These are phyloP conservation scores for Aspergillus brunneoviolaceus DNA, from an alignment of 2,329 filamentous ascomycete species.

Conservation along the genomic window DNA sequence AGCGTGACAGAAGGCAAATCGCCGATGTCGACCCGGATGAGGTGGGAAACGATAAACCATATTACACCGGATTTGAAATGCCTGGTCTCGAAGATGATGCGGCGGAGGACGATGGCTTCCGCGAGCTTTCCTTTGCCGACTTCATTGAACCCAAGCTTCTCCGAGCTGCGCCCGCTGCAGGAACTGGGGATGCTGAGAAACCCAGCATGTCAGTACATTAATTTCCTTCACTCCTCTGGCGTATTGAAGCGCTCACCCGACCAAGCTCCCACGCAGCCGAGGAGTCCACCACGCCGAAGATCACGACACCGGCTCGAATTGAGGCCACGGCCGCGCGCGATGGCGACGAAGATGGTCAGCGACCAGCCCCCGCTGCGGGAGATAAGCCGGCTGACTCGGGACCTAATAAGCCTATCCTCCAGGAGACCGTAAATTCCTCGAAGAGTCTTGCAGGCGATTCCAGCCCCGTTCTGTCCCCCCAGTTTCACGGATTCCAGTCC, in stretches of 20 bases:
- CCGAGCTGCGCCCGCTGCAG: slow-evolving; percentile 40
- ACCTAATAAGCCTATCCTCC: not conserved
- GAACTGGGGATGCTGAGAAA: slow-evolving; percentile 29
- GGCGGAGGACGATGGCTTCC: slow-evolving; percentile 58
- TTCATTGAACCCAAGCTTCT: slow-evolving; percentile 69
- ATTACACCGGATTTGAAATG: slow-evolving; percentile 77
- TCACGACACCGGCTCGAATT: slow-evolving; percentile 13
- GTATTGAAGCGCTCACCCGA: slow-evolving; percentile 29
- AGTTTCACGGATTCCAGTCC: slow-evolving; percentile 22
- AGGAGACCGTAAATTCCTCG: not conserved
- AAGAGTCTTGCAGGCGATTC: not conserved
- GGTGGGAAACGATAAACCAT: slow-evolving; percentile 64
- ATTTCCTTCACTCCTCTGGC: slow-evolving; percentile 23
- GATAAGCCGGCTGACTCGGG: not conserved
- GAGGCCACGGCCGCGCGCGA: slow-evolving; percentile 1
- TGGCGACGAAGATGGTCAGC: slow-evolving; percentile 4
- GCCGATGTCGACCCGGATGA: slow-evolving; percentile 50
- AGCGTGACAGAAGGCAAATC: slow-evolving; percentile 60
- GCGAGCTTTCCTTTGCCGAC: slow-evolving; percentile 60
- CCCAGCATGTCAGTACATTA: slow-evolving; percentile 42
- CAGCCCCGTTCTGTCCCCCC: slow-evolving; percentile 21
- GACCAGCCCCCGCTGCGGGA: not conserved
- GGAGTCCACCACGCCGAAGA: slow-evolving; percentile 24
- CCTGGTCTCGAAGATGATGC: slow-evolving; percentile 58
- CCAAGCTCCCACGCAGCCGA: slow-evolving; percentile 31